These are phyloP conservation scores for Sclerotinia spermophila DNA, from an alignment of 2,329 filamentous ascomycete genomes.

Conservation along the genomic window DNA sequence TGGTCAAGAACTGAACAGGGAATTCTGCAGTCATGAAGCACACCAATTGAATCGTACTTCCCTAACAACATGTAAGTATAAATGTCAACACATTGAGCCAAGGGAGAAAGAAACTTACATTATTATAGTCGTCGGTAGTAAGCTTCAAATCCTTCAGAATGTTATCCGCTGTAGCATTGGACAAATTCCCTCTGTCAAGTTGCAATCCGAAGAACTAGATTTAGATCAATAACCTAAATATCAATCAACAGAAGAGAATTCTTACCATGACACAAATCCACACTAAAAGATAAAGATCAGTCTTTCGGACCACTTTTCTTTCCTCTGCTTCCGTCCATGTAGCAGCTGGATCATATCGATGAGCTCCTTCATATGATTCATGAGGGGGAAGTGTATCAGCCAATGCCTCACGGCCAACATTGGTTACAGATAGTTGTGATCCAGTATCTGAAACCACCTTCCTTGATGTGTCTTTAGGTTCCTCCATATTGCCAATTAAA, in stretches of 20 bases:
- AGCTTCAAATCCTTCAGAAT: conserved; percentile 16
- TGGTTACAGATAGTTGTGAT: background rate
- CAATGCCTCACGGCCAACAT: background rate
- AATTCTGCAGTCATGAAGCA: conserved; percentile 46
- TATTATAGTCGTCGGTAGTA: conserved; percentile 26
- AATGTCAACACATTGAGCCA: background rate
- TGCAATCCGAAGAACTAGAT: conserved; percentile 56
- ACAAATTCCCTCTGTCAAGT: conserved; percentile 56
- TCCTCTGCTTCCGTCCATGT: conserved; percentile 57
- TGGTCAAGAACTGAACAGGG: conserved; percentile 51
- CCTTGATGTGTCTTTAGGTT: background rate
- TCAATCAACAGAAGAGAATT: background rate
- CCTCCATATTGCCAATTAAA: background rate
- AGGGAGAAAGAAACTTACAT: conserved; percentile 33
- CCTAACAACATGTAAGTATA: conserved; percentile 40
- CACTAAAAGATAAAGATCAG: conserved; percentile 10
- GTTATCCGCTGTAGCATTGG: conserved; percentile 52
- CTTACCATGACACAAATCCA: conserved; percentile 17
- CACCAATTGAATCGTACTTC: conserved; percentile 42
- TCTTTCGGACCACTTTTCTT: conserved; percentile 51
- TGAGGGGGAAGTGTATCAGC: conserved; percentile 12
- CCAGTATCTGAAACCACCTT: background rate
- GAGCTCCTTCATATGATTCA: conserved; percentile 14
- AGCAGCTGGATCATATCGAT: conserved; percentile 45
- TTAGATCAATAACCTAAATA: background rate